Conservation (phyloP, 2,329 filamentous ascomycete genomes). For the Fusarium sororula region DNA sequence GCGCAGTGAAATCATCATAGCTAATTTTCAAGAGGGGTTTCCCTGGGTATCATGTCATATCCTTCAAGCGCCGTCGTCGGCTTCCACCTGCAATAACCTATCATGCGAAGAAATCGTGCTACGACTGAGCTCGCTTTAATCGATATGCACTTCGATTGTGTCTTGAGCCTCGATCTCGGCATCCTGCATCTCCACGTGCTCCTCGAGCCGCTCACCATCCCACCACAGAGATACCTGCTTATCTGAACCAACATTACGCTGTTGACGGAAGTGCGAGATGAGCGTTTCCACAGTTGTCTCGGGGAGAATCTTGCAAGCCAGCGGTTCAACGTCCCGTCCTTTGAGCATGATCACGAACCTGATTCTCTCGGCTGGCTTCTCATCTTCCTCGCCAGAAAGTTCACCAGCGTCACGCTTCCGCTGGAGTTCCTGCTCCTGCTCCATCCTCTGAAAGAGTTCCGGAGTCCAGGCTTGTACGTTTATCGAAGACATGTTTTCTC, state of each 20-base stretch:
- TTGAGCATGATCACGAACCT: slow-evolving; percentile 64
- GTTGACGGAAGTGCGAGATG: slow-evolving; percentile 67
- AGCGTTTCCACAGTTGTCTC: slow-evolving; percentile 71
- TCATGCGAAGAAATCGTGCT: background rate
- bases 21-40: slow-evolving; percentile 22
- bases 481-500: slow-evolving; percentile 80
- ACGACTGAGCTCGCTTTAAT: background rate
- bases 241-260: slow-evolving; percentile 59
- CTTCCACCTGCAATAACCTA: background rate
- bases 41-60: slow-evolving; percentile 45
- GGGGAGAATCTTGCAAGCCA: slow-evolving; percentile 61
- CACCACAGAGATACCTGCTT: slow-evolving; percentile 71
- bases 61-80: slow-evolving; percentile 28
- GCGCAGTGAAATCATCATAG: background rate
- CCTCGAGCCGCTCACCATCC: slow-evolving; percentile 77
- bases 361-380: slow-evolving; percentile 38
- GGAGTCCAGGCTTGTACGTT: slow-evolving; percentile 82
- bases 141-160: slow-evolving; percentile 72
- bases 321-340: slow-evolving; percentile 59
- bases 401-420: slow-evolving; percentile 55
- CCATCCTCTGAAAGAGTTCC: slow-evolving; percentile 63
- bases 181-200: slow-evolving; percentile 67
- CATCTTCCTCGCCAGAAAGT: slow-evolving; percentile 46
- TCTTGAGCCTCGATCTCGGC: slow-evolving; percentile 80
- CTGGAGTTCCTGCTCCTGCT: slow-evolving; percentile 59